Percentiles rank a stretch among this genome's conserved stretches.
phyloP scores from a whole-genome alignment of 805 yeast genomes.

The Lipomyces lipofer region DNA sequence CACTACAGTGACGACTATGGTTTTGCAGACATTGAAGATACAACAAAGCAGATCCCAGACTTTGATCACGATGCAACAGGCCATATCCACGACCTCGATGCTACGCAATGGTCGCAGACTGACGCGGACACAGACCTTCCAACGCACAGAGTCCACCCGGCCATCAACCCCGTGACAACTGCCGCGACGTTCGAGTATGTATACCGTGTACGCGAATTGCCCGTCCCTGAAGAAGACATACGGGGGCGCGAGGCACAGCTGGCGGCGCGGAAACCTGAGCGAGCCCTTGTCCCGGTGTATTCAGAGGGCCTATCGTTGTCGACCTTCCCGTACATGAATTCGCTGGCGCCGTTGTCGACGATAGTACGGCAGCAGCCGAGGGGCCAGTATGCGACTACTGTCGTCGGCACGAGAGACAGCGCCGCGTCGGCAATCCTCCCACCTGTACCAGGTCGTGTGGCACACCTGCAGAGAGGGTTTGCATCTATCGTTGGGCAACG shows the following conservation, averaged over 20 bases:
- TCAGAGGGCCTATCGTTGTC: constrained; percentile 33
- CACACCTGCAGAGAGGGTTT: neutral
- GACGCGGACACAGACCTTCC: neutral
- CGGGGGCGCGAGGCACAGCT: neutral
- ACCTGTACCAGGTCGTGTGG: constrained; percentile 16
- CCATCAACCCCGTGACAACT: neutral
- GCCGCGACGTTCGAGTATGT: constrained; percentile 10
- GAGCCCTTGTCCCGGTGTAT: constrained; percentile 34
- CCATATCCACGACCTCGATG: neutral
- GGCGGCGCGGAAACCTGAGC: constrained; percentile 13
- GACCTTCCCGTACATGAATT: constrained; percentile 37
- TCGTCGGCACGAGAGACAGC: constrained; percentile 3
- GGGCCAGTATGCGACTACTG: constrained; percentile 25
- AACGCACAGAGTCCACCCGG: constrained; percentile 18
- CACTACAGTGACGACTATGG: constrained; percentile 6
- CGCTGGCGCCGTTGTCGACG: constrained; percentile 33
- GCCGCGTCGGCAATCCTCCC: constrained; percentile 15
- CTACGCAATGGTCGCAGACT: neutral
- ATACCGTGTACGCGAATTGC: constrained; percentile 18
- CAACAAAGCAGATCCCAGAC: constrained; percentile 4
- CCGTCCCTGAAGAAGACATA: constrained; percentile 14
- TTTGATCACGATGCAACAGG: constrained; percentile 14
- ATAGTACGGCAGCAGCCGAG: constrained; percentile 22
- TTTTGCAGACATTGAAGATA: neutral
- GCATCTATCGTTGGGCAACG: constrained; percentile 5